Conservation (phyloP, 2,329 filamentous ascomycete species). For the Diplodia intermedia region DNA sequence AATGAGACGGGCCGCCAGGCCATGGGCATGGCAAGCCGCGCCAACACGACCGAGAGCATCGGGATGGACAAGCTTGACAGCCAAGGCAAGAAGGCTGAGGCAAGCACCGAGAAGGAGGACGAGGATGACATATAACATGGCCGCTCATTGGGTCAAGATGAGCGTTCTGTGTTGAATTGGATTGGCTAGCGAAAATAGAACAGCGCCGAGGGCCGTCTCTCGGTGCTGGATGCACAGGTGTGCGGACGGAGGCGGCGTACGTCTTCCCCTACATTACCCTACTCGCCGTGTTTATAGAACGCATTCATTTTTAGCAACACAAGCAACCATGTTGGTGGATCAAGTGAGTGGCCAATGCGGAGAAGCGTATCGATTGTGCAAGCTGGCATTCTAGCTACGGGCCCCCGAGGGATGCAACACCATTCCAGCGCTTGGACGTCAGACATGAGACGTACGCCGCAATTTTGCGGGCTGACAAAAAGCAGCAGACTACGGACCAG, state of each 20-base stretch:
- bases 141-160: neutral
- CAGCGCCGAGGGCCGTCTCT: conserved; percentile 43
- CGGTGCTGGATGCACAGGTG: conserved; percentile 51
- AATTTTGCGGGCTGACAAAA: neutral
- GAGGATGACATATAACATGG: conserved; percentile 26
- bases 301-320: conserved; percentile 7
- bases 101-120: conserved; percentile 13
- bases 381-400: neutral
- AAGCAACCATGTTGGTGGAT: neutral
- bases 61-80: conserved; percentile 23
- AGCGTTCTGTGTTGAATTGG: neutral
- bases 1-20: conserved; percentile 86
- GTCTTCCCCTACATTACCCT: conserved; percentile 13
- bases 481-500: neutral
- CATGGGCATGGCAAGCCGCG: conserved; percentile 67
- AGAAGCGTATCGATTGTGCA: neutral
- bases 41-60: conserved; percentile 19
- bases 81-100: conserved; percentile 25
- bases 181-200: conserved; percentile 42
- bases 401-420: too few species aligned
- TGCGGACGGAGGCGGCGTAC: conserved; percentile 37
- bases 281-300: conserved; percentile 13
- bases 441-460: neutral
- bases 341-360: too few species aligned
- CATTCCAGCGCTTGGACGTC: neutral